Evolutionary conservation across 2,329 filamentous ascomycete genomes (phyloP).

Genomic region (Bipolaris bicolor): DNA sequence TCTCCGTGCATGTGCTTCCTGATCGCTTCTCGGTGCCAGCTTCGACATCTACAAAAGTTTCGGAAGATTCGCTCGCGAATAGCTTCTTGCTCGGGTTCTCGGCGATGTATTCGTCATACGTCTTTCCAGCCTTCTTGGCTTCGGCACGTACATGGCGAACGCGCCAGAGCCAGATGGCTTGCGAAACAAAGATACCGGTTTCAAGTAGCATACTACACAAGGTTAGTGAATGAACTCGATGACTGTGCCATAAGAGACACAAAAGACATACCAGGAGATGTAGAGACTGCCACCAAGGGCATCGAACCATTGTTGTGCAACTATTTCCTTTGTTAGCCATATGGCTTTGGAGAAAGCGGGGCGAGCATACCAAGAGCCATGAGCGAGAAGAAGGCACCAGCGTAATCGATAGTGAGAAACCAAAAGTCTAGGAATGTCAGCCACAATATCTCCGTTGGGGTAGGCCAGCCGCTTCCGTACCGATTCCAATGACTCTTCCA

Average conservation of each 20-base stretch:
- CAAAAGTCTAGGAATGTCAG: conserved; percentile 53
- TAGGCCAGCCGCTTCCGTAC: conserved; percentile 45
- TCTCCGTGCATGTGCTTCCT: not conserved
- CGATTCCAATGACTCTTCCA: conserved; percentile 67
- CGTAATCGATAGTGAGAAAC: conserved; percentile 66
- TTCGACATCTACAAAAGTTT: conserved; percentile 39
- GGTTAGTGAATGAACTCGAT: not conserved
- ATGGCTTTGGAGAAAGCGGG: not conserved
- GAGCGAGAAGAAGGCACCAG: conserved; percentile 68
- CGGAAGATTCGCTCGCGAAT: conserved; percentile 28
- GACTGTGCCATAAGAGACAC: not conserved
- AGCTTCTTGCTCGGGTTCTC: conserved; percentile 33
- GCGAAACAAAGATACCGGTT: conserved; percentile 64
- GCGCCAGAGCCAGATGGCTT: conserved; percentile 64
- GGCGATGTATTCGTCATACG: conserved; percentile 60
- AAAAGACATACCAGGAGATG: conserved; percentile 60
- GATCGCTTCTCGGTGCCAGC: conserved; percentile 15
- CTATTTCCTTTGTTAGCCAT: conserved; percentile 41
- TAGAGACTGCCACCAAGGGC: conserved; percentile 66
- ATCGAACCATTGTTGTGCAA: conserved; percentile 67
- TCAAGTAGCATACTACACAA: conserved; percentile 60
- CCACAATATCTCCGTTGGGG: too few relatives aligned
- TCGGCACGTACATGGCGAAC: conserved; percentile 60
- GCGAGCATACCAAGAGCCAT: conserved; percentile 61
- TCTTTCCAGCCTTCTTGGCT: conserved; percentile 59